Evolutionary conservation across 768 basidiomycete genomes (phyloP), one percentile per base, ranked within the genome.

Genomic region (Termitomyces sp.): DNA sequence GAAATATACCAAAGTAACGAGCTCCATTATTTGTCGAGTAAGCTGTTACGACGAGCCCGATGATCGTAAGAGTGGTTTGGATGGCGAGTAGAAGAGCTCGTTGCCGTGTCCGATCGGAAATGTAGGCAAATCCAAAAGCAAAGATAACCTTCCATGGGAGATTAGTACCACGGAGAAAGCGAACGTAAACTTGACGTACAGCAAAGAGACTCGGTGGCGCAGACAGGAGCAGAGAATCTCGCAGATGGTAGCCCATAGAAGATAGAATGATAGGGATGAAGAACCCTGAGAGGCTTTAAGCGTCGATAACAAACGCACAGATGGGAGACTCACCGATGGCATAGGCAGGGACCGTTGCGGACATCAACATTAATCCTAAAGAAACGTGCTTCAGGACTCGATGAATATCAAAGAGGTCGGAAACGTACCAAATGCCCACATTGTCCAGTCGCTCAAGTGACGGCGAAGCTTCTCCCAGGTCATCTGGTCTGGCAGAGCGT

Each of bases 321-420:
- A 40, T 20, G 39, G 0, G 1, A 16, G 27, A 58, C 57, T 59
- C n/a, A 63, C 64, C 70, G 39, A 74, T 72, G 6, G 71, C 73
- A 50, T 76, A 76, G 7, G 75, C 72, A 13, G 76, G 75, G 65
- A 74, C 68, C 4, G 73, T 73, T 7, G 71, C 62, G 43, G 67
- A 68, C 68, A 76, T 65, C 57, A 75, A 73, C 75, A 78, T 75
- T 34, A 75, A 57, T 4, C 69, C 75, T 68, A 20, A 20, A 47
- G 6, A 14, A 27, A 49, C 12, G 12, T 14, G 16, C 20, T 6
- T 33, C 33, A 18, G 26, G 27, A 42, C 46, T 18, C n/a, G 26
- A 37, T n/a, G 26, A 27, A 27, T n/a, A 27, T 7, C 26, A 14
- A 14, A 18, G n/a, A 22, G 13, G 22, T 4, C 26, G 5, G 27